Evolutionary conservation across 495 filamentous ascomycete species (phyloP).

Genomic region (Endocarpon pusillum): DNA sequence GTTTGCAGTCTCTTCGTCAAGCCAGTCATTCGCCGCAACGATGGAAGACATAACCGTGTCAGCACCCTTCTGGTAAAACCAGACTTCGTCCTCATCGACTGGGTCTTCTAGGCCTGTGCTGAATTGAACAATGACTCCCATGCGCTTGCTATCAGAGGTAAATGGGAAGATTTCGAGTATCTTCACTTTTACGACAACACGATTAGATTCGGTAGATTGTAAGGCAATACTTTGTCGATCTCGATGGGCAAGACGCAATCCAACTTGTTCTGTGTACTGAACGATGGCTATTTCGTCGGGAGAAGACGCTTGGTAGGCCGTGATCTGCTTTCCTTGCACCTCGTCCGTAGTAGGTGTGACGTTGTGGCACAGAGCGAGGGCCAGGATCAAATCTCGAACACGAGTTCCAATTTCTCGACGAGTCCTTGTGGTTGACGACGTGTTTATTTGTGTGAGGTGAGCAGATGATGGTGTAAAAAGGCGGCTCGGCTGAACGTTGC

Average conservation of each 20-base stretch:
- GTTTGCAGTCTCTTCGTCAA: conserved; percentile 95
- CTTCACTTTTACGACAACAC: conserved; percentile 64
- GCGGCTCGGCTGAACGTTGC: conserved; percentile 15
- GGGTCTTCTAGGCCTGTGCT: conserved; percentile 27
- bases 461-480: conserved; percentile 62
- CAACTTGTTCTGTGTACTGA: conserved; percentile 84
- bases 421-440: conserved; percentile 53
- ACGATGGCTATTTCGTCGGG: conserved; percentile 99
- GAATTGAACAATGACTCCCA: conserved; percentile 95
- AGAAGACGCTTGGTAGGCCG: conserved; percentile 86
- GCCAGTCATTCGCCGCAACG: conserved; percentile 90
- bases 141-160: conserved; percentile 91
- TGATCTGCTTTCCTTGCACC: conserved; percentile 57
- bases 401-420: conserved; percentile 84
- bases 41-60: conserved; percentile 95
- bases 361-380: conserved; percentile 90
- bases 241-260: conserved; percentile 66
- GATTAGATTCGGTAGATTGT: conserved; percentile 59
- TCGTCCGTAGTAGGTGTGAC: conserved; percentile 86
- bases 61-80: conserved; percentile 98
- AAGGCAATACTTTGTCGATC: conserved; percentile 74
- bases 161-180: conserved; percentile 95
- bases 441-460: conserved; percentile 36
- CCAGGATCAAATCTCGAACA: conserved; percentile 78
- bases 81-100: conserved; percentile 38